Base-by-base conservation (phyloP, 495 filamentous ascomycete species). In the Aspergillus diversus region DNA sequence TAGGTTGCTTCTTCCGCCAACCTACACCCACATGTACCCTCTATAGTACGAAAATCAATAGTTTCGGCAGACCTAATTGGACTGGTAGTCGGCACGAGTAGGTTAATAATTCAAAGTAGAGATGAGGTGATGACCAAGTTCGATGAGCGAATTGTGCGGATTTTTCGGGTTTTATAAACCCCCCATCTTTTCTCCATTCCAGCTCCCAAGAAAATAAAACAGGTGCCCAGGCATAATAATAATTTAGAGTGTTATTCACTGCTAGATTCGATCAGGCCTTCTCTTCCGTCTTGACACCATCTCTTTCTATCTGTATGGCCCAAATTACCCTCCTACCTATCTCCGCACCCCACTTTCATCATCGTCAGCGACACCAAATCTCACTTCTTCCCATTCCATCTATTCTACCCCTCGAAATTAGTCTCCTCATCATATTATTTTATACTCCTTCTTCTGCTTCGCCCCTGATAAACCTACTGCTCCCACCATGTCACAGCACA, bases 401-500 rank as follows among this genome's bases (percentile, higher is more conserved):
- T 13, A 39, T 32, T 27, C 55, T 55, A 42, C 16, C 5, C 32
- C 21, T 27, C 21, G 1, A 27, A 27, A 27, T 27, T 27, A 27
- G 1, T 27, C 21, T 27, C 21, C 21, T 6, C 27, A 43, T 11
- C 54, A 13, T 48, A 13, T 27, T 17, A 5, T 11, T 49, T 17
- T 9, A 9, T 21, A 50, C 5, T 56, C 13, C 33, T 9, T 50
- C 48, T 8, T 50, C 48, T 50, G 31, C 48, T 50, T 21, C 48
- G 2, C 17, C 17, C 48, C 47, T n/a, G 12, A 15, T 50, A 7
- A 7, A 50, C 16, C 17, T 9, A 50, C 17, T 9, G 8, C 48
- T 27, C 34, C 50, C 66, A 77, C 61, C 55, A 87, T 86, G 82
- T 77, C 86, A 31, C 83, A 87, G 57, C 86, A 90, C 76, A 79